Base-by-base conservation (phyloP, 257 asterid species). In the Solanum lignicaule region DNA sequence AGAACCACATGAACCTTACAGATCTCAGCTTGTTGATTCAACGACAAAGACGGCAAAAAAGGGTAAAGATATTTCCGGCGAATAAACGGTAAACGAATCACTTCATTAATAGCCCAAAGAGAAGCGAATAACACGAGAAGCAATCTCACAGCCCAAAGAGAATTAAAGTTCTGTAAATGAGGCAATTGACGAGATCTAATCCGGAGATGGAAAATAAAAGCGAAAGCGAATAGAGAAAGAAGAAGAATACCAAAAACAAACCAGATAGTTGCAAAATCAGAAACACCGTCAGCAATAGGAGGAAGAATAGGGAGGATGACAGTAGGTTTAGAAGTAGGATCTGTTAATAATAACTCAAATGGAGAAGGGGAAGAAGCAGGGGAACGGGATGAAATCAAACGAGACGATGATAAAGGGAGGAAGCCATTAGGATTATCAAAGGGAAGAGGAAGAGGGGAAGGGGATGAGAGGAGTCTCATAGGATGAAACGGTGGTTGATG, bases 1-100 rank as follows among this genome's bases (percentile, higher is more conserved):
- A 96, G 92, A 60, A 96, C 95, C 10, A 91, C 93, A 73, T 95
- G 96, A 5, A 93, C 36, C 87, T 94, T 94, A 86, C 99, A 96
- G 20, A 95, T 85, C 41, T 90, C 86, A 31, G 92, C 88, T 66
- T 93, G 94, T 74, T 93, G 95, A 5, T 75, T 6, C 7, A 93
- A 62, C 39, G 93, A 87, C 1, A 90, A 46, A 0, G 90, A 43
- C 1, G 95, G 93, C 6, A 89, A 71, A 78, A 92, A 89, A 0
- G 92, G 94, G 85, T 83, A 85, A 5, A 92, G 23, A 41, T 91
- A 90, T 25, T 86, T 69, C 4, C 86, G 78, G 4, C 94, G 92
- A 10, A 92, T 76, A 25, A 90, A 75, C 3, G 95, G 93, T 16
- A 93, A 89, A 6, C 97, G 95, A 29, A 94, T 81, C 21, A 92